Evolutionary conservation across 495 filamentous ascomycete genomes (phyloP).

Genomic region (Xylaria telfairii): DNA sequence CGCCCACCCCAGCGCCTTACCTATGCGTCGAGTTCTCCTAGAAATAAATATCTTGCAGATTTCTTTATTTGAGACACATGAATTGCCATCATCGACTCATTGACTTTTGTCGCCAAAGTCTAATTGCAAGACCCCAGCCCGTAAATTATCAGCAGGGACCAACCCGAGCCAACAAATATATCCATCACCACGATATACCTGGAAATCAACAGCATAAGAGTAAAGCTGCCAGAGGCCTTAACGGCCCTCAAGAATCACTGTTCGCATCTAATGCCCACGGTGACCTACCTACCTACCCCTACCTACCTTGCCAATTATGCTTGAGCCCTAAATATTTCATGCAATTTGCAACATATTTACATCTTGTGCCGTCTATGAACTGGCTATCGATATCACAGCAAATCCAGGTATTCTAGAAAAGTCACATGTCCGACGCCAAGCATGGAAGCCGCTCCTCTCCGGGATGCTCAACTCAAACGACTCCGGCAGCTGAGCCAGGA

Average conservation of each 20-base stretch:
- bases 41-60: background rate
- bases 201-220: background rate
- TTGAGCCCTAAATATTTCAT: background rate
- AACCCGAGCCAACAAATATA: background rate
- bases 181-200: background rate
- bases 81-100: background rate
- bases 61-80: background rate
- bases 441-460: conserved; percentile 33
- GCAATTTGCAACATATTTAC: background rate
- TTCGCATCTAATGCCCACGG: background rate
- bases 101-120: background rate
- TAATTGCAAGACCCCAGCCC: background rate
- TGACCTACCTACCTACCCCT: no score
- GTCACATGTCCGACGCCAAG: conserved; percentile 12
- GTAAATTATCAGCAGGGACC: background rate
- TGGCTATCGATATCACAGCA: background rate
- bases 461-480: conserved; percentile 41
- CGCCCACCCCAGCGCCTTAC: background rate
- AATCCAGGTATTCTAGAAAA: background rate
- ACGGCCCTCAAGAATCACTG: background rate
- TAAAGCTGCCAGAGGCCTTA: background rate
- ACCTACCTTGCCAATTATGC: conserved; percentile 11
- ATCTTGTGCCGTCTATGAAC: background rate
- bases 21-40: background rate
- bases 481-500: conserved; percentile 46